Evolutionary conservation across 495 filamentous ascomycete species (phyloP), one percentile per base, ranked within the genome.

Genomic region (Penicillium maclennaniae): DNA sequence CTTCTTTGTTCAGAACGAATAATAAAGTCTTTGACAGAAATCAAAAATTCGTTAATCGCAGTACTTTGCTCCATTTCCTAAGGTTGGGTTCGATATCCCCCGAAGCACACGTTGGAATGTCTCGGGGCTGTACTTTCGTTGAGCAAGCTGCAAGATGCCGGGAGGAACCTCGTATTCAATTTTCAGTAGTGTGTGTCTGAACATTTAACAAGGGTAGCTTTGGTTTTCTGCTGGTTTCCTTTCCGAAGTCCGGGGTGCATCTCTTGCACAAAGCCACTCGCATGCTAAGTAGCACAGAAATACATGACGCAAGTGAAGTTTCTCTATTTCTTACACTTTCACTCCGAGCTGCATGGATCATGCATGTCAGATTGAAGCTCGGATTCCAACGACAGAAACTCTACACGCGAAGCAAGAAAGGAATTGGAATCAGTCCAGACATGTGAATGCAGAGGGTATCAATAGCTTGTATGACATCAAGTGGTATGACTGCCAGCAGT

Each of bases 351-450:
- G n/a, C 20, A 16, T 14, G 20, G 12, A 23, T 49, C 38, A 49
- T 49, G 47, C 37, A 41, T 31, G 47, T 41, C 20, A 49, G 47
- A 49, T 27, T 40, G 38, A 40, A 40, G 7, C 38, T 48, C 36
- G 38, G 6, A 27, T n/a, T n/a, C 36, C 38, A 10, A 6, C 47
- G 4, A 23, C n/a, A 23, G 15, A 40, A 49, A 41, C 19, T 26
- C 31, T 7, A 47, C 23, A 14, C 28, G 15, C 17, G 3, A 21
- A 16, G 9, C 20, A 4, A 20, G 2, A 3, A 16, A 21, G 2
- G 26, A 14, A 34, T 12, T 12, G n/a, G n/a, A n/a, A n/a, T n/a
- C n/a, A n/a, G 9, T 8, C 14, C 8, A 45, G 15, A 9, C 45
- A 38, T 47, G 45, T 38, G 31, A 47, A 47, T 10, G 20, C 21